Evolutionary conservation across 495 filamentous ascomycete genomes (phyloP).

Genomic region (Penicillium psychrofluorescens): DNA sequence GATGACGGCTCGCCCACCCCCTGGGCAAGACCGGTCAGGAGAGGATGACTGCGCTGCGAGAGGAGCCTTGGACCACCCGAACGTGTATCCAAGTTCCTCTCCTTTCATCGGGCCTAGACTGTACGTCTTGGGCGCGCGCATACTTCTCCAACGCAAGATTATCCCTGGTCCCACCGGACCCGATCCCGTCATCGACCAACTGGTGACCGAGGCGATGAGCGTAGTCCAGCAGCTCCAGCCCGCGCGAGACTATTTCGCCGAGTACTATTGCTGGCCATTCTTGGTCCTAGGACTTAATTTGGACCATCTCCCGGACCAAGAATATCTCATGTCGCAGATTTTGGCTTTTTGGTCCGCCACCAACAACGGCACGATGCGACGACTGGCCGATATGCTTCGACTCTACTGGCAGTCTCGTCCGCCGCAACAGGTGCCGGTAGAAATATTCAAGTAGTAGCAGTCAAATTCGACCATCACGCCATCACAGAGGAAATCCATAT

Average conservation of each 20-base stretch:
- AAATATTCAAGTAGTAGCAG: too few relatives aligned
- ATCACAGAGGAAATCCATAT: too few relatives aligned
- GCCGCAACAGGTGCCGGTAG: too few relatives aligned
- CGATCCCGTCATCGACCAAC: not conserved
- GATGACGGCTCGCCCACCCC: not conserved
- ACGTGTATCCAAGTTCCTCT: not conserved
- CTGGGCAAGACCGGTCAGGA: too few relatives aligned
- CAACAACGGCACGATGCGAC: constrained; percentile 17
- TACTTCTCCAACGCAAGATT: constrained; percentile 6
- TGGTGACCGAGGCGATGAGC: constrained; percentile 7
- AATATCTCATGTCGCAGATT: constrained; percentile 9
- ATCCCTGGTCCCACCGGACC: not conserved
- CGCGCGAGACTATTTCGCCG: constrained; percentile 14
- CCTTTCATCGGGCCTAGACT: constrained; percentile 6
- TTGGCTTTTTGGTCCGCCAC: constrained; percentile 10
- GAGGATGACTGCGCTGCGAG: not conserved
- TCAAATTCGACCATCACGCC: too few relatives aligned
- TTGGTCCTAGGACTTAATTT: constrained; percentile 6
- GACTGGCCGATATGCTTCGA: constrained; percentile 8
- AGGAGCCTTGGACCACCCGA: too few relatives aligned
- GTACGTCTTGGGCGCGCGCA: constrained; percentile 9
- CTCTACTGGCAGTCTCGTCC: not conserved
- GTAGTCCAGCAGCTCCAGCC: constrained; percentile 8
- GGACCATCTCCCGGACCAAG: not conserved
- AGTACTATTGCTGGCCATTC: constrained; percentile 23